phyloP scores from a whole-genome alignment of 495 filamentous ascomycete species.

The Platismatia glauca region DNA sequence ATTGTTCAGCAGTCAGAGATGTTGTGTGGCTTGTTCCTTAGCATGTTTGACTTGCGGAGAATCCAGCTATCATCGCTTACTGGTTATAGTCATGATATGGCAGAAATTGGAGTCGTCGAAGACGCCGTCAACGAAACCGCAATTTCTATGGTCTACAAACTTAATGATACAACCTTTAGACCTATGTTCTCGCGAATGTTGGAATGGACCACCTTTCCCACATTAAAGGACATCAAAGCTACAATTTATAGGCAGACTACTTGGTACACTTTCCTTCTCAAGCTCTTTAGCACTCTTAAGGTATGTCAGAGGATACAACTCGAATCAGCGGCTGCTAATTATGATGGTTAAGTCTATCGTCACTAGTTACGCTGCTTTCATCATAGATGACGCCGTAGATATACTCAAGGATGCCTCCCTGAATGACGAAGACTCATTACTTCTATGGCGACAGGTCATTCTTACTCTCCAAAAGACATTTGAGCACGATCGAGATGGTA shows the following conservation, averaged over 20 bases:
- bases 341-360: slow-evolving; percentile 58
- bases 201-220: slow-evolving; percentile 59
- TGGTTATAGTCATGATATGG: slow-evolving; percentile 35
- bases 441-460: slow-evolving; percentile 56
- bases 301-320: slow-evolving; percentile 27
- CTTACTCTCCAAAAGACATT: slow-evolving; percentile 64
- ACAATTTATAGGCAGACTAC: slow-evolving; percentile 51
- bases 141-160: slow-evolving; percentile 87
- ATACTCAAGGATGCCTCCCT: slow-evolving; percentile 47
- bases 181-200: slow-evolving; percentile 76
- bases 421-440: slow-evolving; percentile 42
- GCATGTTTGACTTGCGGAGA: slow-evolving; percentile 63
- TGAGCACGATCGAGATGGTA: slow-evolving; percentile 67
- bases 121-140: slow-evolving; percentile 52
- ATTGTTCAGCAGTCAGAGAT: slow-evolving; percentile 58
- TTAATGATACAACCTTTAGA: slow-evolving; percentile 94
- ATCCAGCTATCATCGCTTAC: slow-evolving; percentile 34
- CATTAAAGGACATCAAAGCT: slow-evolving; percentile 50
- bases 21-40: slow-evolving; percentile 62
- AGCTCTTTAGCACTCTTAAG: slow-evolving; percentile 77
- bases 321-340: neutral
- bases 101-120: slow-evolving; percentile 57
- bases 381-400: slow-evolving; percentile 62
- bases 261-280: slow-evolving; percentile 68
- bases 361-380: slow-evolving; percentile 77